Evolutionary conservation across 768 basidiomycete species (phyloP).

Genomic region (Termitomyces sp.): DNA sequence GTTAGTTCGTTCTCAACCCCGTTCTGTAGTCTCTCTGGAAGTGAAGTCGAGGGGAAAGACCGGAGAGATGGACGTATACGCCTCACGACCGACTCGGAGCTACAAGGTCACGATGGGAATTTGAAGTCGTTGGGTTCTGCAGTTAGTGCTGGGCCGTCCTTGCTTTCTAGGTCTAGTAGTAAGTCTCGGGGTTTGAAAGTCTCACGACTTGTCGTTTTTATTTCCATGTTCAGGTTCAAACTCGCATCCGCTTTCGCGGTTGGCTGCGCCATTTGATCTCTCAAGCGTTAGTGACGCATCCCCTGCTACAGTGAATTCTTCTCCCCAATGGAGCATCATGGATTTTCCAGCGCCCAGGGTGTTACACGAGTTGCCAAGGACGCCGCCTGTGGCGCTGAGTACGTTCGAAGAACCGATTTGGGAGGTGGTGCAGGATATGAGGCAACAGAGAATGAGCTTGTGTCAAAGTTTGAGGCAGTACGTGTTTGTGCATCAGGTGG

Average conservation of each 20-base stretch:
- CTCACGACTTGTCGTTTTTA: neutral
- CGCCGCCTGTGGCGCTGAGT: constrained; percentile 60
- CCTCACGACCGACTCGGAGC: neutral
- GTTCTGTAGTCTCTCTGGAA: neutral
- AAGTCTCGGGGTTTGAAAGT: neutral
- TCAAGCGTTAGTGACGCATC: too few relatives aligned
- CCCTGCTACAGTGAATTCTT: neutral
- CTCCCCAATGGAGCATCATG: constrained; percentile 22
- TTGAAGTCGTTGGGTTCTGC: neutral
- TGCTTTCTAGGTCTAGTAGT: neutral
- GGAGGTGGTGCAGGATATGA: constrained; percentile 86
- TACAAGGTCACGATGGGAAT: neutral
- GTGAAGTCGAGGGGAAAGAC: neutral
- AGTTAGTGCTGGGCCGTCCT: neutral
- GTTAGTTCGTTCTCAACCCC: neutral
- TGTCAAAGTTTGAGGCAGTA: constrained; percentile 95
- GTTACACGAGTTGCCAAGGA: constrained; percentile 41
- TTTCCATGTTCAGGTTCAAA: neutral
- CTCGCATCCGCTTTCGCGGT: neutral
- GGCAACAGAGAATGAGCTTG: constrained; percentile 94
- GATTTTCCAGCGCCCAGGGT: constrained; percentile 62
- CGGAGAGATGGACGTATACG: neutral
- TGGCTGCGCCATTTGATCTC: too few relatives aligned
- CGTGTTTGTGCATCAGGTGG: constrained; percentile 85
- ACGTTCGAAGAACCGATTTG: constrained; percentile 73